phyloP scores from a whole-genome alignment of 208 protist species.

The Angomonas ambiguus region DNA sequence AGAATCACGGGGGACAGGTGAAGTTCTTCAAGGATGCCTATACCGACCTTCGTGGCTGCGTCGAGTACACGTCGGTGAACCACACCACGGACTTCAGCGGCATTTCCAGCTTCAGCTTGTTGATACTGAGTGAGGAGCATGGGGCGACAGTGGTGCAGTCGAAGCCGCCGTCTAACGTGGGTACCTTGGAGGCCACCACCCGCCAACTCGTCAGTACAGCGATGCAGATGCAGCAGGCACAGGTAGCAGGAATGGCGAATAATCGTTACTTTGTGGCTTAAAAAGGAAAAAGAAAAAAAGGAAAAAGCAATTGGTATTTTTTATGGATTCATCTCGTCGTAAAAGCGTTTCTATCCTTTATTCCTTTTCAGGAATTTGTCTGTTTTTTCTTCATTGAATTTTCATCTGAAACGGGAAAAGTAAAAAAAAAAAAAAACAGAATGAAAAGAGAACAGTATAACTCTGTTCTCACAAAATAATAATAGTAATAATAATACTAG shows the following conservation, averaged over 20 bases:
- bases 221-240: conserved; percentile 1
- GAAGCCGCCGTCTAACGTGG: conserved; percentile 1
- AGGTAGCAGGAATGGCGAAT: not conserved
- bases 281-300: not conserved
- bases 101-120: conserved; percentile 14
- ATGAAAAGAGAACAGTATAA: not conserved
- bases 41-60: conserved; percentile 18
- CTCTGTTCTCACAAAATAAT: not conserved
- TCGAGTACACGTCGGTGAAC: conserved; percentile 20
- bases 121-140: conserved; percentile 10
- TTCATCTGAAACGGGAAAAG: not conserved
- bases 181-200: conserved; percentile 6
- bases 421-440: not conserved
- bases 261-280: not conserved
- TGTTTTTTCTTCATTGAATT: not conserved
- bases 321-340: not conserved
- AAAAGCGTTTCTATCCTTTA: no score
- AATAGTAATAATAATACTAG: not conserved
- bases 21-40: conserved; percentile 22
- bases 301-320: not conserved
- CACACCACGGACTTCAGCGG: conserved; percentile 7
- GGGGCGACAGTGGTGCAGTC: conserved; percentile 11
- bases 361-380: not conserved
- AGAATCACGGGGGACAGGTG: not conserved
- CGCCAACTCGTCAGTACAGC: conserved; percentile 1